phyloP scores from a whole-genome alignment of 2,329 filamentous ascomycete genomes.

The Escovopsis sp. region DNA sequence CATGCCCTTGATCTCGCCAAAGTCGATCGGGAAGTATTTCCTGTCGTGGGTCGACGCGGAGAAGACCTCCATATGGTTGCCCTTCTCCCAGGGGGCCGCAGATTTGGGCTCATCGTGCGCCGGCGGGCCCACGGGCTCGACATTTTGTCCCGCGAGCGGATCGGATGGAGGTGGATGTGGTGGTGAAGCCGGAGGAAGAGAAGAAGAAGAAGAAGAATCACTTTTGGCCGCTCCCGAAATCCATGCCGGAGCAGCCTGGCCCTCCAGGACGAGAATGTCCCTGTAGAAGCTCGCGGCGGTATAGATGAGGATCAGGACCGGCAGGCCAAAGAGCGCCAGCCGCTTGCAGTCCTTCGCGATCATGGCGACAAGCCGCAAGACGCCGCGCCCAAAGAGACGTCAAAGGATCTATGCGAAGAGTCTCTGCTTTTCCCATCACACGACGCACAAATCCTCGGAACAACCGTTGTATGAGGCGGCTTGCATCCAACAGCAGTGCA shows the following conservation, averaged over 20 bases:
- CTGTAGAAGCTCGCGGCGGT: constrained; percentile 12
- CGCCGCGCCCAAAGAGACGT: too few species aligned
- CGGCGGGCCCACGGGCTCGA: too few species aligned
- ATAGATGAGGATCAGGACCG: constrained; percentile 16
- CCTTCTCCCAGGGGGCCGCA: not conserved
- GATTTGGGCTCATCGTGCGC: too few species aligned
- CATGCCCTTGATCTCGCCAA: constrained; percentile 24
- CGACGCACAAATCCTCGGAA: too few species aligned
- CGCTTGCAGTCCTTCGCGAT: constrained; percentile 18
- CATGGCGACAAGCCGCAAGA: constrained; percentile 11
- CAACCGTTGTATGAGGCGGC: too few species aligned
- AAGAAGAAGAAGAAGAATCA: too few species aligned
- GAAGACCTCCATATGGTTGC: constrained; percentile 24
- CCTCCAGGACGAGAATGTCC: not conserved
- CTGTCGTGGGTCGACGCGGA: constrained; percentile 30
- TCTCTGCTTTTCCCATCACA: too few species aligned
- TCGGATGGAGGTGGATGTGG: not conserved
- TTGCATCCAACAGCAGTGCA: too few species aligned
- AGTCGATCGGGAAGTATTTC: constrained; percentile 35
- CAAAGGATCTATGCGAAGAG: too few species aligned
- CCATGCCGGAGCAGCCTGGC: not conserved
- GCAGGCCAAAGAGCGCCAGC: constrained; percentile 16
- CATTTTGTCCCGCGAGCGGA: too few species aligned
- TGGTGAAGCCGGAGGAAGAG: too few species aligned
- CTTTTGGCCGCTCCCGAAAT: too few species aligned